Base-by-base conservation (phyloP, 139 green algal genomes). In the Chlamydomonas sphaeroides region DNA sequence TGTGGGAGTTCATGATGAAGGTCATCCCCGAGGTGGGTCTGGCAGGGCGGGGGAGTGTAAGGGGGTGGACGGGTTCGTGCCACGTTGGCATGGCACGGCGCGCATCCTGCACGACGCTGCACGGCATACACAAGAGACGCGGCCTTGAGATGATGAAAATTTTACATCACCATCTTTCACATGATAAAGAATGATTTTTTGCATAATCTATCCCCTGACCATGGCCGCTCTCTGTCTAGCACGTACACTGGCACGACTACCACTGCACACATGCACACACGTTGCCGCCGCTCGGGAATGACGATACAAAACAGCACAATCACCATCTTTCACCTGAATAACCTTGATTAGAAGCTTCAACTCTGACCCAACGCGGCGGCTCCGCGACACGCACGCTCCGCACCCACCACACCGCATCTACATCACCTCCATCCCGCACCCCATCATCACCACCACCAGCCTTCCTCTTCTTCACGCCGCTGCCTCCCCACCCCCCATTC, bases 1-100 rank as follows among this genome's bases (percentile, higher is more conserved):
- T 93, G 0, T 79, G 93, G 4, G 62, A 87, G 23, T 85, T 89
- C 38, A 66, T 98, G 32, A 79, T 97, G 41, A 80, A 95, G 62
- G 83, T 97, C 17, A 81, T 93, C 25, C 87, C 86, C 10, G 36
- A 74, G 87, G 92, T 94, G 70, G 14, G 30, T 4, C 8, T 39
- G 42, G 38, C 23, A 36, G 21, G 5, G 38, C 15, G 35, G 14
- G 36, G 20, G 30, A 4, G 39, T 39, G 42, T 17, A 17, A 38
- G 39, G 48, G 11, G 10, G 30, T n/a, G n/a, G n/a, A n/a, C n/a
- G n/a, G n/a, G n/a, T n/a, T n/a, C n/a, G n/a, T n/a, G n/a, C n/a
- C n/a, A n/a, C n/a, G n/a, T n/a, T n/a, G n/a, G n/a, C n/a, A n/a
- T n/a, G n/a, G n/a, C n/a, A n/a, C n/a, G n/a, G n/a, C n/a, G n/a